Evolutionary conservation across 78 protist species (phyloP), one percentile per base, ranked within the genome.

Genomic region (Dictyostelium brefeldianum): DNA sequence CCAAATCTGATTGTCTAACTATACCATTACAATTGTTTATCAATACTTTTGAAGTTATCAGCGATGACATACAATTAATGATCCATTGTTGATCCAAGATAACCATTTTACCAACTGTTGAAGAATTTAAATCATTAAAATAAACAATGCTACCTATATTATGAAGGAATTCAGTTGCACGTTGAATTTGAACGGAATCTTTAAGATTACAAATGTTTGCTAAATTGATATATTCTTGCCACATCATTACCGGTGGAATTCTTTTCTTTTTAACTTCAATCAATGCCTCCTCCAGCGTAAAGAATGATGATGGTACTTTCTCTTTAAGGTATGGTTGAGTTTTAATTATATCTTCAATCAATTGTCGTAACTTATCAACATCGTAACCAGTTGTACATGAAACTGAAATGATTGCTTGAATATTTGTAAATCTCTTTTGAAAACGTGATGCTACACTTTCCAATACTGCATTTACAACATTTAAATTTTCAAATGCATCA

Each of bases 81-180:
- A 94, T 78, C 96, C 96, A 94, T 70, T 83, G 89, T 56, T 69
- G 94, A 31, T 78, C 85, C n/a, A 94, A 64, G 10, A 94, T 78
- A 8, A 94, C 78, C 81, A 80, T 80, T 48, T 94, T 87, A 65
- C 93, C 93, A 43, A 84, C 92, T 0, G 91, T 57, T 15, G 92
- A 79, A 0, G 48, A 31, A 48, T 77, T 90, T 10, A 83, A 62
- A 48, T 81, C 95, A 77, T 91, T 91, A 22, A 91, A 91, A 46
- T 91, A 83, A 9, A 91, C 81, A 67, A 91, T 79, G 15, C 73
- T 51, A 4, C 95, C 95, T 15, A 91, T 79, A 22, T 91, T 83
- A 20, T 91, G 91, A 36, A 91, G 84, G 27, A 91, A 91, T 20
- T 91, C 95, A 0, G 95, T 91, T 1, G 90, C 95, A 27, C 95